Evolutionary conservation across 805 yeast genomes (phyloP).

Genomic region (Wickerhamomyces hampshirensis): DNA sequence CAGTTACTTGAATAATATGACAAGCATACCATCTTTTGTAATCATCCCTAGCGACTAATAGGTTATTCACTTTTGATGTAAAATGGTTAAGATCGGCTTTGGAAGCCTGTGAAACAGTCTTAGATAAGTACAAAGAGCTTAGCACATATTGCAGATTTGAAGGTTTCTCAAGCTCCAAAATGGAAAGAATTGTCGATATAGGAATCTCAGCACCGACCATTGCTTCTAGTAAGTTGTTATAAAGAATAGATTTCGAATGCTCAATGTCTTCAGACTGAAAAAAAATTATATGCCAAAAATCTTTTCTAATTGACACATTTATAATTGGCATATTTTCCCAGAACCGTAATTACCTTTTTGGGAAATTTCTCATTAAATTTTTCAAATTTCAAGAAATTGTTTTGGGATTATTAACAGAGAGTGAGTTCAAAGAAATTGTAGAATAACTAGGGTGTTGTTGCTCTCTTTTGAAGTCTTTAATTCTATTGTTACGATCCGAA

Average conservation of each 20-base stretch:
- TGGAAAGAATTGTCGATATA: conserved; percentile 15
- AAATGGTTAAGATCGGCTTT: conserved; percentile 48
- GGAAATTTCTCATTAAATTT: neutral
- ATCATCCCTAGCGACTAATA: conserved; percentile 32
- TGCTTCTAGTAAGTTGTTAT: neutral
- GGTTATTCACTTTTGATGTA: conserved; percentile 28
- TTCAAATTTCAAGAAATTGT: too few species aligned
- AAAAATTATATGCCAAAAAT: conserved; percentile 8
- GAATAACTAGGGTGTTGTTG: too few species aligned
- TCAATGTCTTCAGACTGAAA: neutral
- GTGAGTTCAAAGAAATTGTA: too few species aligned
- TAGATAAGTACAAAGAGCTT: conserved; percentile 18
- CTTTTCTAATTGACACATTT: neutral
- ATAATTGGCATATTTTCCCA: neutral
- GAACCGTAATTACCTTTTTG: neutral
- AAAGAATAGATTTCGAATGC: conserved; percentile 3
- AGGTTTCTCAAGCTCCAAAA: conserved; percentile 19
- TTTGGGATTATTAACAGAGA: too few species aligned
- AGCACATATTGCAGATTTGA: conserved; percentile 17
- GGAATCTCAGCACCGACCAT: conserved; percentile 23
- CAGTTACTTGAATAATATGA: conserved; percentile 25
- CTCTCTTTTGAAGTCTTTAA: too few species aligned
- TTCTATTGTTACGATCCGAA: too few species aligned
- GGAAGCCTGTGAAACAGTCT: conserved; percentile 36
- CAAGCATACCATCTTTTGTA: conserved; percentile 33